phyloP scores from a whole-genome alignment of 345 rosid genomes.

The Acer negundo region DNA sequence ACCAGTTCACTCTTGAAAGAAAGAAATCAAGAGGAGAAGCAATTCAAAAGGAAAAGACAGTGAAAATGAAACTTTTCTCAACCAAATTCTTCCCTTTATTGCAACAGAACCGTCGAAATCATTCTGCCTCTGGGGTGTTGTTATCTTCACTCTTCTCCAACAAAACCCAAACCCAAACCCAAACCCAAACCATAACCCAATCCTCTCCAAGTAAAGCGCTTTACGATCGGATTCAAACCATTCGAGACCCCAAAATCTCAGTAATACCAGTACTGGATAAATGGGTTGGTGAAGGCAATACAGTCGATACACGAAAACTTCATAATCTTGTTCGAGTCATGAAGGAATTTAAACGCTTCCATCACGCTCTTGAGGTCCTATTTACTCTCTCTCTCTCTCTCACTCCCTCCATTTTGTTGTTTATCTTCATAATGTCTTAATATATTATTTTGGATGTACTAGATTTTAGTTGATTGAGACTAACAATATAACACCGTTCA shows the following conservation, averaged over 20 bases:
- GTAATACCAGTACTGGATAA: slow-evolving; percentile 28
- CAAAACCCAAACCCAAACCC: not conserved
- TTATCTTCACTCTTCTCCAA: slow-evolving; percentile 22
- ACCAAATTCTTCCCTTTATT: not conserved
- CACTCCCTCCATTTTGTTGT: no score
- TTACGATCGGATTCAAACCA: not conserved
- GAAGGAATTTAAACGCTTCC: no score
- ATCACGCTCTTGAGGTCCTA: no score
- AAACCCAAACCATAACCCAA: not conserved
- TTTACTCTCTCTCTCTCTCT: no score
- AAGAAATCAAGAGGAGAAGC: no score
- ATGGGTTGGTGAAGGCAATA: slow-evolving; percentile 18
- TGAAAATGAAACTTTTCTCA: slow-evolving; percentile 5
- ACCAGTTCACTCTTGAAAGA: no score
- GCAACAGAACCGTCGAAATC: not conserved
- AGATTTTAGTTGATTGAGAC: no score
- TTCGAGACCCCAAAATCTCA: slow-evolving; percentile 21
- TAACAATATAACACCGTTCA: no score
- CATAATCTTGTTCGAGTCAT: no score
- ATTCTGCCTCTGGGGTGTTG: slow-evolving; percentile 4
- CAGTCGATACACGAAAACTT: no score
- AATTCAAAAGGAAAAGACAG: not conserved
- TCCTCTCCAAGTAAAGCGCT: not conserved
- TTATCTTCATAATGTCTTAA: no score
- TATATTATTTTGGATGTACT: no score